Conservation (phyloP, 2,329 filamentous ascomycete species). For the Penicillium paneum region DNA sequence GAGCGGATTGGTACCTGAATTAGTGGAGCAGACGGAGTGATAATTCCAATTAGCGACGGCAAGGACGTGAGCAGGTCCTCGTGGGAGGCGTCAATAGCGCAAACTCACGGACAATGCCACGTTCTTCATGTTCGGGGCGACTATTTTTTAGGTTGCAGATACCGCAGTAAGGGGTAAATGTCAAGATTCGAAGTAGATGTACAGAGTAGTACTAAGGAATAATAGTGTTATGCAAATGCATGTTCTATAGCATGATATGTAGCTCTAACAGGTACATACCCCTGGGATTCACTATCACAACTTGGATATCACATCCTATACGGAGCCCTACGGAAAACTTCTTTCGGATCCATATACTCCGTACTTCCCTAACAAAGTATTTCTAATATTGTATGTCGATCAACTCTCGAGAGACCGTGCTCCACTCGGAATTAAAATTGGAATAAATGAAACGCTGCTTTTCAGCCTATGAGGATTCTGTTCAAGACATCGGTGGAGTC, state of each 20-base stretch:
- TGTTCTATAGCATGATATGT: background rate
- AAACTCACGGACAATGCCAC: background rate
- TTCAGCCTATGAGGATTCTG: constrained; percentile 7
- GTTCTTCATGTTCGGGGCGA: background rate
- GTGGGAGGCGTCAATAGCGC: constrained; percentile 6
- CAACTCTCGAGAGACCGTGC: constrained; percentile 5
- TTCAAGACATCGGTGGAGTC: constrained; percentile 4
- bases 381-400: background rate
- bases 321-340: too few species aligned
- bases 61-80: background rate
- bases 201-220: too few species aligned
- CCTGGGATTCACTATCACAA: background rate
- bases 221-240: background rate
- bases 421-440: constrained; percentile 11
- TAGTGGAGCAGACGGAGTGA: background rate
- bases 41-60: background rate
- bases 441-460: constrained; percentile 18
- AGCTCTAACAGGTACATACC: too few species aligned
- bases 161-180: background rate
- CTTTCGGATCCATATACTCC: too few species aligned
- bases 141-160: constrained; percentile 1
- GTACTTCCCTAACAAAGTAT: background rate
- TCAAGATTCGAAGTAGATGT: background rate
- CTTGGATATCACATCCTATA: background rate
- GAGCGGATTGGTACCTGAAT: background rate